Conservation (phyloP, 2,329 filamentous ascomycete species). For the Paradendryphiella salina region DNA sequence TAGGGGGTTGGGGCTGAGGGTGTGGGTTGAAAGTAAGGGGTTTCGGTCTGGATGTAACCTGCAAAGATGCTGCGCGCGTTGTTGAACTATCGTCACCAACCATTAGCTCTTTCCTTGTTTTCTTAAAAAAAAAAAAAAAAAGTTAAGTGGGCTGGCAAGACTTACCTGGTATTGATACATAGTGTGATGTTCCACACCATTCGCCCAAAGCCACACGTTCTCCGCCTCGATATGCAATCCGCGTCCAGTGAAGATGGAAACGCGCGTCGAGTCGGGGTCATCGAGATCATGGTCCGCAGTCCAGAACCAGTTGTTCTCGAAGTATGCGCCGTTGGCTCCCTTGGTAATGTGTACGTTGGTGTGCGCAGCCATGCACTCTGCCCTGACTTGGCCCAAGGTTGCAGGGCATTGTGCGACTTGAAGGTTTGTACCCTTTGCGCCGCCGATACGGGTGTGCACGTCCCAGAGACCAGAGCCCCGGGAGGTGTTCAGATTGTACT, state of each 20-base stretch:
- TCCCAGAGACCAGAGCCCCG: constrained; percentile 74
- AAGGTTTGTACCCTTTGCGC: constrained; percentile 75
- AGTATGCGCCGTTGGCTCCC: constrained; percentile 64
- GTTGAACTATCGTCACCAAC: constrained; percentile 51
- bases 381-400: constrained; percentile 55
- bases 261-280: constrained; percentile 69
- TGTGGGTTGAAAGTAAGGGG: constrained; percentile 81
- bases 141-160: too few species aligned
- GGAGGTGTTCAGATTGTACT: constrained; percentile 66
- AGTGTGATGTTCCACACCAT: constrained; percentile 63
- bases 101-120: too few species aligned
- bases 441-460: constrained; percentile 83
- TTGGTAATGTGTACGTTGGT: constrained; percentile 55
- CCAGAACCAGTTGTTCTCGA: constrained; percentile 92
- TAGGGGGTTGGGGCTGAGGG: constrained; percentile 70
- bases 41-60: constrained; percentile 85
- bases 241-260: constrained; percentile 84
- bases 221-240: constrained; percentile 72
- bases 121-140: too few species aligned
- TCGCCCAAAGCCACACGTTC: constrained; percentile 63
- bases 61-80: constrained; percentile 80
- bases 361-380: constrained; percentile 73
- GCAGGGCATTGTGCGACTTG: constrained; percentile 78
- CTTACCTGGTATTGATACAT: constrained; percentile 75
- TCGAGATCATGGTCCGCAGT: constrained; percentile 92